Conservation (phyloP, 495 filamentous ascomycete genomes). For the Penicillium ucsense region DNA sequence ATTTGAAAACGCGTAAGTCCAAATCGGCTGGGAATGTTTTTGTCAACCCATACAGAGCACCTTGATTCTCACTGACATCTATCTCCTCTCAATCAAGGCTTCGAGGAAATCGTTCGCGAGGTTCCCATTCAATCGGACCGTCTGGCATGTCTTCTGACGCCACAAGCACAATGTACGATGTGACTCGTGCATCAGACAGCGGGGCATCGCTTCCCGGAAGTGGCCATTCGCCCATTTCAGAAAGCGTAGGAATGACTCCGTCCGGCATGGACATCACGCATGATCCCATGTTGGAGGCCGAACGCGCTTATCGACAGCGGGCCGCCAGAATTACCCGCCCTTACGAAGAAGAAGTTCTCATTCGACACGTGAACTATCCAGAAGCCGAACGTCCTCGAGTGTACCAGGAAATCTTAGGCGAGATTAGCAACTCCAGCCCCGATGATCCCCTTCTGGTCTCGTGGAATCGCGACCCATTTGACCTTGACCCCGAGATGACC, state of each 20-base stretch:
- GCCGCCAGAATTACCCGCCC: constrained; percentile 9
- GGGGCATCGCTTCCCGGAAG: constrained; percentile 26
- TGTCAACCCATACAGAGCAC: no score
- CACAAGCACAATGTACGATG: constrained; percentile 24
- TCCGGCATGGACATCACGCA: constrained; percentile 19
- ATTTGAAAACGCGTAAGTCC: constrained; percentile 77
- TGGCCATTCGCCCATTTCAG: constrained; percentile 30
- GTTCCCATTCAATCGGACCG: constrained; percentile 13
- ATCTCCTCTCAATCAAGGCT: constrained; percentile 14
- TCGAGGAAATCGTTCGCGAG: constrained; percentile 28
- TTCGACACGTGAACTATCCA: constrained; percentile 5
- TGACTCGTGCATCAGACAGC: constrained; percentile 26
- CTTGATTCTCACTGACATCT: constrained; percentile 5
- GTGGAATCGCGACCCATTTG: constrained; percentile 59
- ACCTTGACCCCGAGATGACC: constrained; percentile 36
- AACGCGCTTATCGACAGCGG: constrained; percentile 16
- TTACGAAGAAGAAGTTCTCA: constrained; percentile 9
- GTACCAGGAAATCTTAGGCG: constrained; percentile 27
- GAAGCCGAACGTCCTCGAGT: constrained; percentile 12
- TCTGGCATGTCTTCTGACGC: constrained; percentile 19
- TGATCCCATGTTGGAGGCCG: constrained; percentile 18
- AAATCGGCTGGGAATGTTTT: no score
- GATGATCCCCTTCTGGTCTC: constrained; percentile 42
- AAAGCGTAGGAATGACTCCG: constrained; percentile 21
- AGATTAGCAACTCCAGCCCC: constrained; percentile 20